Evolutionary conservation across 78 protist species (phyloP), one percentile per base, ranked within the genome.

Genomic region (Dictyostelium purpureum): DNA sequence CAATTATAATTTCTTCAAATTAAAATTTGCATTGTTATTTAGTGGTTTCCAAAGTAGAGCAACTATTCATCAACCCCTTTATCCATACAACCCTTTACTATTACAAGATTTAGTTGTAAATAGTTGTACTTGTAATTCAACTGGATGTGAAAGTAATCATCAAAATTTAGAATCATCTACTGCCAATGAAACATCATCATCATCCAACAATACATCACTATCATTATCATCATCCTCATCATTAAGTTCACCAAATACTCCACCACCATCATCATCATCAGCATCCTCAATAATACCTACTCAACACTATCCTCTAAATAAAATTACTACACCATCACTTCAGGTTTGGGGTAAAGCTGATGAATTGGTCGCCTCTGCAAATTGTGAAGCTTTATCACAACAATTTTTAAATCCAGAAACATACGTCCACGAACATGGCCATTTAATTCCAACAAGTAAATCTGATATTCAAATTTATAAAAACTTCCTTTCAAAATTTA

Each of bases 1-100:
- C 11, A 1, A 2, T 24, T 10, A 24, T 18, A 42, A 69, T 75
- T 75, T 63, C 52, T 71, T 85, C 24, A 37, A 79, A 35, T 56
- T 85, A 21, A 52, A 73, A 57, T 85, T 85, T 85, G 82, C 76
- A 24, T 42, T 85, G 18, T 85, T 85, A 67, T 85, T 85, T 40
- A 85, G 92, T 73, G 92, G 92, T 4, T 85, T 85, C 56, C 92
- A 85, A 59, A 73, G 82, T 24, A 85, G 92, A 73, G 92, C 92
- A 6, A 73, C 76, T 19, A 45, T 75, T 42, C 92, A 85, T 45
- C 92, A 85, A 73, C 59, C 83, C 11, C 31, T 73, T 37, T 85
- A 85, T 85, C 92, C 92, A 24, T n/a, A n/a, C n/a, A n/a, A n/a
- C n/a, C n/a, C n/a, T n/a, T n/a, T n/a, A n/a, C n/a, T n/a, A n/a